A percentile compares a stretch with the other conserved stretches of the same genome.
phyloP scores from a whole-genome alignment of 148 eudicot species.

The Pouteria glomerata region DNA sequence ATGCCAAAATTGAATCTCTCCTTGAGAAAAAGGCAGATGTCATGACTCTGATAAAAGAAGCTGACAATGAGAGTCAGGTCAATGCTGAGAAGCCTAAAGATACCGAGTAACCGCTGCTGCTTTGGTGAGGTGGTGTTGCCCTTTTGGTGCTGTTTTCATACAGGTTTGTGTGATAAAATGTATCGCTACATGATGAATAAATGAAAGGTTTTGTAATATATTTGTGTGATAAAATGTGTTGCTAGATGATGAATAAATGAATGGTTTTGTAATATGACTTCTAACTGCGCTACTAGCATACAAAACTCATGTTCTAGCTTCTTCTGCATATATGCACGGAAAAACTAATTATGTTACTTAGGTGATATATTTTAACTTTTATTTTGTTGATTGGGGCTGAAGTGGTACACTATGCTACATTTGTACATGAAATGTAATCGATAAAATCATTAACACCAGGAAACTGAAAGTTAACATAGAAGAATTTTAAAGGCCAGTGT shows the following conservation, averaged over 20 bases:
- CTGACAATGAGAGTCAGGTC: constrained; percentile 33
- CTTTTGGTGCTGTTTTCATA: neutral
- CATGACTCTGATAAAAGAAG: constrained; percentile 44
- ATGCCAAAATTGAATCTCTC: constrained; percentile 68
- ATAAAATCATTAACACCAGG: too few relatives aligned
- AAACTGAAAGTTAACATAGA: too few relatives aligned
- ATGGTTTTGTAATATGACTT: neutral
- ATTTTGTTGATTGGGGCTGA: neutral
- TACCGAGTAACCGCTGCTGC: neutral
- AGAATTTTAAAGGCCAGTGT: too few relatives aligned
- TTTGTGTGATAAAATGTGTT: neutral
- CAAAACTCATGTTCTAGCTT: neutral
- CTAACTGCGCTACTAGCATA: too few relatives aligned
- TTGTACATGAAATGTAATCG: neutral
- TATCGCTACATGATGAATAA: too few relatives aligned
- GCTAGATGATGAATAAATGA: neutral
- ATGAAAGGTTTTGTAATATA: too few relatives aligned
- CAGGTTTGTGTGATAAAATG: too few relatives aligned
- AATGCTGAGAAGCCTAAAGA: constrained; percentile 35
- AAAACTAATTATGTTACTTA: neutral
- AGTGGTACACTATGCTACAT: neutral
- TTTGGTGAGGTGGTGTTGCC: neutral
- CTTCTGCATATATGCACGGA: neutral
- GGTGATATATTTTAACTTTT: neutral
- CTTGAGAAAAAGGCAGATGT: constrained; percentile 51